Evolutionary conservation across 495 filamentous ascomycete species (phyloP).

Genomic region (Trichoderma orchidacearum): DNA sequence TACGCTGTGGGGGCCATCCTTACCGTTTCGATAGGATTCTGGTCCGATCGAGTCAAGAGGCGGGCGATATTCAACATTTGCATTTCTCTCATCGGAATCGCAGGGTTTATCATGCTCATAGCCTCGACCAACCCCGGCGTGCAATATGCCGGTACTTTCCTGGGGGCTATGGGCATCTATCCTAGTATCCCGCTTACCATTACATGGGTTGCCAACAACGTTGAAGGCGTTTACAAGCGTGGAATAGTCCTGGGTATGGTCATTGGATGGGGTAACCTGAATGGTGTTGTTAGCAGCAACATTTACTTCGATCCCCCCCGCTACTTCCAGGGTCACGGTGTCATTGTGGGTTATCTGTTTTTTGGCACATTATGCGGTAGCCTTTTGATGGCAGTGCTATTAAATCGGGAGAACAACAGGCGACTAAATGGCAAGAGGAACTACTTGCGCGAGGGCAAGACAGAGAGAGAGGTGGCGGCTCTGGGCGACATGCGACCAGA

Average conservation of each 20-base stretch:
- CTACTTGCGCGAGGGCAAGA: constrained; percentile 47
- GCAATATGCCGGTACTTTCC: constrained; percentile 73
- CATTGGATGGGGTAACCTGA: constrained; percentile 88
- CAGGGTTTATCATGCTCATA: constrained; percentile 71
- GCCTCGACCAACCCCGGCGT: constrained; percentile 42
- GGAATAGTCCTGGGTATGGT: constrained; percentile 78
- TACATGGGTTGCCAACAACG: constrained; percentile 79
- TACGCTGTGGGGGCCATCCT: constrained; percentile 73
- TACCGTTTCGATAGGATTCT: constrained; percentile 62
- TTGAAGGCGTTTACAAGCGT: constrained; percentile 84
- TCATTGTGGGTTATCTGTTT: constrained; percentile 35
- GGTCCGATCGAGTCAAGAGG: constrained; percentile 65
- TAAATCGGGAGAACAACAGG: constrained; percentile 51
- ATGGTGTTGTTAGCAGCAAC: constrained; percentile 72
- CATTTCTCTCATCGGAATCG: constrained; percentile 55
- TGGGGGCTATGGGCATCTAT: constrained; percentile 84
- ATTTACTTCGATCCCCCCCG: constrained; percentile 38
- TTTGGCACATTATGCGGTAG: constrained; percentile 37
- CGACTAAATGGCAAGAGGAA: constrained; percentile 53
- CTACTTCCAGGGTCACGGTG: constrained; percentile 30
- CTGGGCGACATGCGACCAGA: constrained; percentile 65
- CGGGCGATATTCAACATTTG: constrained; percentile 74
- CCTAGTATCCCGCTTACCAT: constrained; percentile 88
- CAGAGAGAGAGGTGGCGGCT: constrained; percentile 40
- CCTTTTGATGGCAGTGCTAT: constrained; percentile 48